Conservation (phyloP, 2,329 filamentous ascomycete genomes). For the Aspergillus novofumigatus region DNA sequence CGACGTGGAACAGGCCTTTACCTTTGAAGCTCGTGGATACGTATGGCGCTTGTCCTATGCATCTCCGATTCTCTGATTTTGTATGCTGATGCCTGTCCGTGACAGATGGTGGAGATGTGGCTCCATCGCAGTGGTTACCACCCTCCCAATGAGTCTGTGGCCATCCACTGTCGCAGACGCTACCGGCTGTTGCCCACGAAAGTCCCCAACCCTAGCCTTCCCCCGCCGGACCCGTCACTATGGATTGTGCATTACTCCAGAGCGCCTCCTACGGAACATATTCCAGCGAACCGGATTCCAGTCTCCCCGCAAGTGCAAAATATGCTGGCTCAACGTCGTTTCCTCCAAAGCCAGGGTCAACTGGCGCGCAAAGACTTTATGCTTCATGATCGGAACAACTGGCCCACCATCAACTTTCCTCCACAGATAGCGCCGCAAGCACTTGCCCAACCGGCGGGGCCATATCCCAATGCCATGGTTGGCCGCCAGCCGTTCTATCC, state of each 20-base stretch:
- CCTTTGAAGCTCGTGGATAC: conserved; percentile 67
- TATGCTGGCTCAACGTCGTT: conserved; percentile 47
- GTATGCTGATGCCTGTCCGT: conserved; percentile 3
- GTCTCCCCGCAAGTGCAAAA: conserved; percentile 39
- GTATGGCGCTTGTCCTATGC: conserved; percentile 40
- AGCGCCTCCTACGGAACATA: conserved; percentile 67
- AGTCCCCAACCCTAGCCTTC: conserved; percentile 63
- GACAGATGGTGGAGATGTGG: conserved; percentile 80
- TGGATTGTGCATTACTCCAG: conserved; percentile 91
- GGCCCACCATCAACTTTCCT: conserved; percentile 77
- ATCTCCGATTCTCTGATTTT: not conserved
- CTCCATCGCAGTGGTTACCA: conserved; percentile 77
- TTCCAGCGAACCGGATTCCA: conserved; percentile 60
- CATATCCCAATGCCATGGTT: conserved; percentile 32
- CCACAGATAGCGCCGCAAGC: conserved; percentile 48
- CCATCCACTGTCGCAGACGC: conserved; percentile 74
- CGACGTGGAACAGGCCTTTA: conserved; percentile 71
- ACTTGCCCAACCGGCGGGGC: conserved; percentile 49
- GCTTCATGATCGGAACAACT: conserved; percentile 82
- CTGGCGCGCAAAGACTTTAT: conserved; percentile 91
- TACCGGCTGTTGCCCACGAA: conserved; percentile 78
- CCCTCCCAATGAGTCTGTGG: conserved; percentile 65
- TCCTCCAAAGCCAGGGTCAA: conserved; percentile 69
- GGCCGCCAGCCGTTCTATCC: conserved; percentile 36
- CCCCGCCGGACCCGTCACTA: conserved; percentile 71